Evolutionary conservation across 192 early-diverging fungal genomes (phyloP), one percentile per base, ranked within the genome.

Genomic region (Coemansia sp.): DNA sequence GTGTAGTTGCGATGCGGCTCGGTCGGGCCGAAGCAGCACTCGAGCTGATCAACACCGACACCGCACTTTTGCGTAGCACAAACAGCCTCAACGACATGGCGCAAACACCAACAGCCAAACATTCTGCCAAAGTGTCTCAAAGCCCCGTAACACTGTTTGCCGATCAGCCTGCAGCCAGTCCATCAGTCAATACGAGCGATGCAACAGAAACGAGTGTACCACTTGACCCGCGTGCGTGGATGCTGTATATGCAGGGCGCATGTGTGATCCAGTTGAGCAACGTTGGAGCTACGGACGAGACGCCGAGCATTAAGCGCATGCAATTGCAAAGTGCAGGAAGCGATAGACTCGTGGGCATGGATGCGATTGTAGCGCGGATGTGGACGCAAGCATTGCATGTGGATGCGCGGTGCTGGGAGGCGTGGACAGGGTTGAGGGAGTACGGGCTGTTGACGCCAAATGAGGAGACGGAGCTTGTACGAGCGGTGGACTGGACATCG

Each of bases 371-470:
- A 10, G 54, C 67, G 15, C 61, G 72, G 0, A 61, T 82, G 19
- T 76, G 75, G 74, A 56, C 50, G 0, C 64, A 77, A 19, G 68
- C 75, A 6, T 4, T 77, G 7, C 60, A 59, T 1, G 50, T 53
- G 3, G 80, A 82, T 25, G 60, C 75, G 10, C 75, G 80, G 39
- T 82, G 80, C 58, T 82, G 80, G 80, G 80, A 82, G 60, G 80
- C 80, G 11, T 82, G 80, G 80, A 61, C 75, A 1, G 73, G 74
- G 1, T 52, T 82, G n/a, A 61, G 75, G n/a, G 73, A 74, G 38
- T 59, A 77, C 27, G 80, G 80, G 3, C 48, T 82, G 53, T 64
- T 82, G 37, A 76, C 79, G 0, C 35, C 58, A 37, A 43, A 63
- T 9, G 79, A 76, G 29, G 79, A 82, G 23, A 21, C 49, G 0